These are phyloP conservation scores for Colletotrichum sp. DNA, from an alignment of 2,329 filamentous ascomycete genomes.

Conservation along the genomic window DNA sequence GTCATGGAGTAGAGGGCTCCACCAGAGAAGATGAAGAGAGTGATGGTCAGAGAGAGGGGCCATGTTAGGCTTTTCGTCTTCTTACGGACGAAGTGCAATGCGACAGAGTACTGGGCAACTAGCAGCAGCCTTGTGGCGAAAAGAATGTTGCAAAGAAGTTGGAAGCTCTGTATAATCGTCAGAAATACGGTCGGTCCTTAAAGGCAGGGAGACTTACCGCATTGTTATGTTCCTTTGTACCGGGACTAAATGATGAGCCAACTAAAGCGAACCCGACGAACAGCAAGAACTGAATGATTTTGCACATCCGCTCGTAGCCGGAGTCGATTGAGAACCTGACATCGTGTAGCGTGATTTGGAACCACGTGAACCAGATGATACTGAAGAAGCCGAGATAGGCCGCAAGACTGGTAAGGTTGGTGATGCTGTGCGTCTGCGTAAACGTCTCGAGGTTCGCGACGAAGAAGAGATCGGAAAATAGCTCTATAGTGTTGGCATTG, in stretches of 20 bases:
- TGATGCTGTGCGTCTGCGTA: conserved; percentile 59
- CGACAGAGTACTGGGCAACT: conserved; percentile 39
- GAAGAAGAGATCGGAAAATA: conserved; percentile 67
- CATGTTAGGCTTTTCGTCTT: conserved; percentile 28
- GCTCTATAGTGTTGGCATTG: conserved; percentile 59
- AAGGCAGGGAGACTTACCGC: conserved; percentile 24
- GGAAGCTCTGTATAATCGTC: conserved; percentile 35
- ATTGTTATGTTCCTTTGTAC: conserved; percentile 39
- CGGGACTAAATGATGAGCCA: conserved; percentile 48
- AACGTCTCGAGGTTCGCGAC: conserved; percentile 66
- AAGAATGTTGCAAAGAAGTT: conserved; percentile 42
- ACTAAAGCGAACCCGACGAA: conserved; percentile 63
- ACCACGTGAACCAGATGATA: conserved; percentile 65
- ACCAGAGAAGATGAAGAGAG: conserved; percentile 35
- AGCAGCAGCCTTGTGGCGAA: conserved; percentile 34
- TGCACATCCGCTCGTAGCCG: conserved; percentile 58
- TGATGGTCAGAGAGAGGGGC: conserved; percentile 32
- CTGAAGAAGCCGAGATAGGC: conserved; percentile 59
- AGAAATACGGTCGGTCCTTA: neutral
- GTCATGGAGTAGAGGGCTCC: conserved; percentile 28
- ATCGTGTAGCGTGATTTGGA: conserved; percentile 63
- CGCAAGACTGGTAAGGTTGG: conserved; percentile 40
- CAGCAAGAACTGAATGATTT: conserved; percentile 57
- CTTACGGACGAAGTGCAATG: conserved; percentile 34
- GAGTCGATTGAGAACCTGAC: conserved; percentile 62